Percentiles rank a stretch among this genome's conserved stretches.
Conservation (phyloP, 1,284 basidiomycete genomes). For the Singerocomus rubriflavus region DNA sequence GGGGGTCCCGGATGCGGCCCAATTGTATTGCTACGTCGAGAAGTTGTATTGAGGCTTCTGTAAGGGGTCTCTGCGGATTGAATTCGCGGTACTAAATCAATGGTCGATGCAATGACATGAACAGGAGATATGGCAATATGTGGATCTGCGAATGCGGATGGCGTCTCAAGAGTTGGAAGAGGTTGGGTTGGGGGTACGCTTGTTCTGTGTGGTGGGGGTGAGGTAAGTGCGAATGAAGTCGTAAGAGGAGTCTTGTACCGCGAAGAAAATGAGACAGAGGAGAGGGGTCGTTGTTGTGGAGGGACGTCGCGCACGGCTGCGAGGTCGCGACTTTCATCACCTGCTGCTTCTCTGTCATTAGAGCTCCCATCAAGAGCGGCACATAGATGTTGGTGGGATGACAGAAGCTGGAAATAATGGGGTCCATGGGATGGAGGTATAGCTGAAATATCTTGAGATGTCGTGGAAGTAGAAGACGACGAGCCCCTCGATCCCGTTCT, state of each 20-base stretch:
- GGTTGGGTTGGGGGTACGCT: conserved; percentile 55
- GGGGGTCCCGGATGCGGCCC: conserved; percentile 37
- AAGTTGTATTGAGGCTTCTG: conserved; percentile 13
- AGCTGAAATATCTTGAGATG: conserved; percentile 41
- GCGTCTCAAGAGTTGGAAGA: conserved; percentile 65
- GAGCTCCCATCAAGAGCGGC: conserved; percentile 21
- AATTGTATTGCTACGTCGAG: conserved; percentile 34
- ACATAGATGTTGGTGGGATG: conserved; percentile 1
- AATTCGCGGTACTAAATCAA: conserved; percentile 35
- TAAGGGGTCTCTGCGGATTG: conserved; percentile 42
- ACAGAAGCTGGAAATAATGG: conserved; percentile 19
- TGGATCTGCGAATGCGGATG: conserved; percentile 65
- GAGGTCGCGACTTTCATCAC: conserved; percentile 49
- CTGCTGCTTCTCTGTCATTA: conserved; percentile 41
- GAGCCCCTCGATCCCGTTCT: conserved; percentile 45
- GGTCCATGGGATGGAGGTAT: conserved; percentile 19
- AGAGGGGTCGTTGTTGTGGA: conserved; percentile 57
- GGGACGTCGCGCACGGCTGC: conserved; percentile 37
- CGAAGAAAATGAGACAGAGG: conserved; percentile 59
- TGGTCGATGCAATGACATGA: conserved; percentile 38
- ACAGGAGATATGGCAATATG: conserved; percentile 38
- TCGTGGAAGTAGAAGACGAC: conserved; percentile 59
- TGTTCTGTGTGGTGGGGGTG: conserved; percentile 38
- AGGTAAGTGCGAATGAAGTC: conserved; percentile 54
- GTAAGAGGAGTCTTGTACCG: conserved; percentile 75